phyloP scores from a whole-genome alignment of 208 protist genomes.

The Trypanosoma cruzi region DNA sequence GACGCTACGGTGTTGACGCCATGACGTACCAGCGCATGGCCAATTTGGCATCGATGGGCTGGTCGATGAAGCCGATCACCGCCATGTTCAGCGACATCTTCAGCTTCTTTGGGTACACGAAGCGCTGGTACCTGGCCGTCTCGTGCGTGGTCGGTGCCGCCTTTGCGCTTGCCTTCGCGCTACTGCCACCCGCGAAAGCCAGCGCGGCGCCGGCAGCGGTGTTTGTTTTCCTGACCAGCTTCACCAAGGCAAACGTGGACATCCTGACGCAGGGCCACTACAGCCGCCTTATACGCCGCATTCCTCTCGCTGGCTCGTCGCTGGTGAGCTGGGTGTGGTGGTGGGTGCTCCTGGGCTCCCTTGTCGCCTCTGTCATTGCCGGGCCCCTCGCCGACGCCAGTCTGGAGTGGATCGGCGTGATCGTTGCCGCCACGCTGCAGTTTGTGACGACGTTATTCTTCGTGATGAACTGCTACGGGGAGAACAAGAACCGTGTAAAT shows the following conservation, averaged over 20 bases:
- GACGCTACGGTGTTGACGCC: constrained; percentile 38
- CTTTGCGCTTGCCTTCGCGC: constrained; percentile 45
- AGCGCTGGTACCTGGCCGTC: constrained; percentile 66
- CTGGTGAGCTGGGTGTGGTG: constrained; percentile 75
- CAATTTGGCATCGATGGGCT: constrained; percentile 43
- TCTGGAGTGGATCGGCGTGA: constrained; percentile 47
- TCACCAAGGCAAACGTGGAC: constrained; percentile 68
- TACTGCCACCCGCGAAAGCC: constrained; percentile 40
- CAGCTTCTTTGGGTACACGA: constrained; percentile 68
- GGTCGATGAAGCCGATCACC: constrained; percentile 67
- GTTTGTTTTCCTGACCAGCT: constrained; percentile 57
- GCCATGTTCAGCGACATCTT: constrained; percentile 67
- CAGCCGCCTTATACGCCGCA: constrained; percentile 60
- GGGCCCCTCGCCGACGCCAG: constrained; percentile 61
- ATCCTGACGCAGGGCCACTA: constrained; percentile 82
- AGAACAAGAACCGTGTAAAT: constrained; percentile 60
- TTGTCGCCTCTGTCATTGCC: constrained; percentile 46
- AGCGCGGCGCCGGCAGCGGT: constrained; percentile 37
- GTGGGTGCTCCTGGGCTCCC: constrained; percentile 47
- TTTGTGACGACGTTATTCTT: constrained; percentile 50
- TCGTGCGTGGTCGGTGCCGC: constrained; percentile 46
- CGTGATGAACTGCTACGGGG: constrained; percentile 69
- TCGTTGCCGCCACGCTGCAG: constrained; percentile 60
- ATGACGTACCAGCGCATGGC: constrained; percentile 57
- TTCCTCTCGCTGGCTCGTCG: constrained; percentile 43